These are phyloP conservation scores for Globisporangium cylindrosporum DNA, from an alignment of 352 stramenopile species.

Conservation along the genomic window DNA sequence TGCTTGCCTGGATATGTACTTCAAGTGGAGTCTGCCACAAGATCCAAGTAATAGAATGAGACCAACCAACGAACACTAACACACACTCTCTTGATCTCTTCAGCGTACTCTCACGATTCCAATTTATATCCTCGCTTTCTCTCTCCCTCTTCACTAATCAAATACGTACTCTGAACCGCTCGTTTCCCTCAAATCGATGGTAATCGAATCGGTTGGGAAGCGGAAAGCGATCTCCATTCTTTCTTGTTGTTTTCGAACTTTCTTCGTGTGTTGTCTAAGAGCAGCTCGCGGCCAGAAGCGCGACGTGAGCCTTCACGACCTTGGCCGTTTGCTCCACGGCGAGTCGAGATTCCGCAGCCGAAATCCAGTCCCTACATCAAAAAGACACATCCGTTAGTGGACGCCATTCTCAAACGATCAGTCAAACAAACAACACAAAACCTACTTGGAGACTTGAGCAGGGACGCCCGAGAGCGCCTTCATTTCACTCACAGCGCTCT, in stretches of 20 bases:
- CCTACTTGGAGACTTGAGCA: conserved; percentile 59
- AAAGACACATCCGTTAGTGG: background rate
- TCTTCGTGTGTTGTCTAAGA: conserved; percentile 34
- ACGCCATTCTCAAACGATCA: background rate
- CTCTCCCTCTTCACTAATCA: background rate
- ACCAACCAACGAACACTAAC: background rate
- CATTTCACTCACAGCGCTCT: conserved; percentile 67
- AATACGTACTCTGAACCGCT: background rate
- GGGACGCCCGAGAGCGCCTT: conserved; percentile 63
- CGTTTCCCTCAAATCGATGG: background rate
- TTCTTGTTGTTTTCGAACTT: background rate
- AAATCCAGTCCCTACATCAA: conserved; percentile 57
- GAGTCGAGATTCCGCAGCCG: conserved; percentile 66
- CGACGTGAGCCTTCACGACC: conserved; percentile 81
- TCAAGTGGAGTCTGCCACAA: background rate
- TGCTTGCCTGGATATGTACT: background rate
- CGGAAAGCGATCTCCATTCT: background rate
- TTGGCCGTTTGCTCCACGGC: conserved; percentile 81
- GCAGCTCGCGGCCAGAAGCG: conserved; percentile 75
- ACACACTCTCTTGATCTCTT: background rate
- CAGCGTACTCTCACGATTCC: conserved; percentile 7
- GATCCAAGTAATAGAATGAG: background rate
- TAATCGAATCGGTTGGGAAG: background rate
- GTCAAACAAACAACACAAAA: background rate
- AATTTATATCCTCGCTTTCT: conserved; percentile 5